Evolutionary conservation across 768 basidiomycete species (phyloP).

Genomic region (Phylloporus sp.): DNA sequence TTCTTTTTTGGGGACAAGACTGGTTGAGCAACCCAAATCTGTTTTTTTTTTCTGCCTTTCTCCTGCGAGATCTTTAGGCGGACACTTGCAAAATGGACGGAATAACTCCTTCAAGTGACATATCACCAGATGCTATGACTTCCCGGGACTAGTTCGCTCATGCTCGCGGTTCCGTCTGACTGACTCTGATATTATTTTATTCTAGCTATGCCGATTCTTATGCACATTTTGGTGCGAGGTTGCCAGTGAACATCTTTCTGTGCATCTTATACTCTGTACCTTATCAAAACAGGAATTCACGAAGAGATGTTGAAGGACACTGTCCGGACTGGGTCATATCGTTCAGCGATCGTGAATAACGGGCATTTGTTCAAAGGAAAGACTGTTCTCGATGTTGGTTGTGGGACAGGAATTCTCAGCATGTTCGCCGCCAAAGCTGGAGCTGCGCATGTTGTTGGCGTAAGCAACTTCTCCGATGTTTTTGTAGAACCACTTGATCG

Average conservation of each 20-base stretch:
- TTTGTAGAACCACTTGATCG: slow-evolving; percentile 9
- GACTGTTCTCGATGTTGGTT: slow-evolving; percentile 96
- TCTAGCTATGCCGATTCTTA: slow-evolving; percentile 92
- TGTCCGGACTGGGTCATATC: slow-evolving; percentile 94
- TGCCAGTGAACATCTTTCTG: neutral
- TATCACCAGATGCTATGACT: slow-evolving; percentile 56
- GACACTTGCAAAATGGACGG: slow-evolving; percentile 24
- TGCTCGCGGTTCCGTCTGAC: slow-evolving; percentile 22
- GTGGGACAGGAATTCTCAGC: slow-evolving; percentile 95
- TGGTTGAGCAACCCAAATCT: neutral
- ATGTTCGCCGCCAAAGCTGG: slow-evolving; percentile 99
- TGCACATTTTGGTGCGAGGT: slow-evolving; percentile 78
- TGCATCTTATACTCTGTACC: slow-evolving; percentile 4
- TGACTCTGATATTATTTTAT: slow-evolving; percentile 38
- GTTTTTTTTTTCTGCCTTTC: neutral
- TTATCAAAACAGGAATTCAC: slow-evolving; percentile 69
- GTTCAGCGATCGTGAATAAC: slow-evolving; percentile 91
- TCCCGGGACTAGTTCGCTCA: slow-evolving; percentile 83
- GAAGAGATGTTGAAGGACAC: slow-evolving; percentile 99
- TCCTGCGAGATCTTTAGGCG: slow-evolving; percentile 2
- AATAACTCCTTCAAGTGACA: slow-evolving; percentile 24
- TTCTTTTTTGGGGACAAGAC: slow-evolving; percentile 8
- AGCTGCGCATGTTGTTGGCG: slow-evolving; percentile 89
- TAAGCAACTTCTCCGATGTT: slow-evolving; percentile 36
- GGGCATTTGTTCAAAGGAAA: slow-evolving; percentile 94